Conservation (phyloP, 1,284 basidiomycete genomes). For the Ceratorhiza oryzae-sativae region DNA sequence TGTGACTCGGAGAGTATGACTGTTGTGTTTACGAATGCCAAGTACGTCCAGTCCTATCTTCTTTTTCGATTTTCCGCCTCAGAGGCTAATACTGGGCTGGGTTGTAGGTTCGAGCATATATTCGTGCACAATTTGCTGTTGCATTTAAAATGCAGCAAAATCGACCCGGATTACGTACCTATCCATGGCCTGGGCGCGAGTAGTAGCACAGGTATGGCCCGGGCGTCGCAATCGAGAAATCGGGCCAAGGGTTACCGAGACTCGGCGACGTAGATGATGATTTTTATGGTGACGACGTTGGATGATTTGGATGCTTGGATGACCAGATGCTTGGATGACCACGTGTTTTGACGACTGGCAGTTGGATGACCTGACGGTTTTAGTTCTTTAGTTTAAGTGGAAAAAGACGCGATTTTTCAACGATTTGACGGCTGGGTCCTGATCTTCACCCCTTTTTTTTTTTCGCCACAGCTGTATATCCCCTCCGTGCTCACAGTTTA, state of each 20-base stretch:
- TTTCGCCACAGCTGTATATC: not conserved
- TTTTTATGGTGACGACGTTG: not conserved
- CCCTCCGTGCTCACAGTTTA: not conserved
- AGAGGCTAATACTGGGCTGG: slow-evolving; percentile 26
- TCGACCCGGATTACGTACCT: slow-evolving; percentile 78
- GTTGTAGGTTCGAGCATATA: slow-evolving; percentile 80
- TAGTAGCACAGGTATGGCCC: not conserved
- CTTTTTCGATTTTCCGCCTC: slow-evolving; percentile 29
- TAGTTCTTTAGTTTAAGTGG: not conserved
- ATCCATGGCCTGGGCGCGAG: slow-evolving; percentile 70
- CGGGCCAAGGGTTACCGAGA: slow-evolving; percentile 26
- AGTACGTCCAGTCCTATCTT: slow-evolving; percentile 66
- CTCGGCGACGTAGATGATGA: not conserved
- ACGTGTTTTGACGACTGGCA: not conserved
- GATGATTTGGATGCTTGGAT: not conserved
- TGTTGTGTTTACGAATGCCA: slow-evolving; percentile 86
- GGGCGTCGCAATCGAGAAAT: slow-evolving; percentile 20
- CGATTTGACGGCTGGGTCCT: not conserved
- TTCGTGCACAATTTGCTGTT: slow-evolving; percentile 85
- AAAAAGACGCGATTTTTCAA: not conserved
- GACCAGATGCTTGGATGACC: not conserved
- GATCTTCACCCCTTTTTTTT: not conserved
- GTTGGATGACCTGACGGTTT: not conserved
- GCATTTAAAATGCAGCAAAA: slow-evolving; percentile 74
- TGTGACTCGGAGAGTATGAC: slow-evolving; percentile 83